A percentile compares a stretch with the other conserved stretches of the same genome.
Conservation (phyloP, 73 alveolate genomes). For the Paramecium caudatum region DNA sequence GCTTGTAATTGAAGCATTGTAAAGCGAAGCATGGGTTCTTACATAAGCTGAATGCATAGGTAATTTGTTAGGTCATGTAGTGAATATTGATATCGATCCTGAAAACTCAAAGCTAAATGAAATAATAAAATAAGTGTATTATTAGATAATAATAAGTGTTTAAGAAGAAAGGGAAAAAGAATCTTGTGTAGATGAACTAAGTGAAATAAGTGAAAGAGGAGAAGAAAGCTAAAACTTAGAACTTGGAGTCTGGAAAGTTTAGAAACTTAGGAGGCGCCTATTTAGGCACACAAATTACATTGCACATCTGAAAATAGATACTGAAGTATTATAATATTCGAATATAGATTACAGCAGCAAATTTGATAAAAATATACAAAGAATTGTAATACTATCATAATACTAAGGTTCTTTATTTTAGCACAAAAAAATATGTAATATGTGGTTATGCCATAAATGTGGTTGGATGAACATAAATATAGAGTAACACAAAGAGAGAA, state of each 20-base stretch:
- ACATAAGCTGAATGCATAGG: slow-evolving; percentile 29
- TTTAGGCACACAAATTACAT: slow-evolving; percentile 28
- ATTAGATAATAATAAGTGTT: not conserved
- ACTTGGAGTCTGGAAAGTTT: not conserved
- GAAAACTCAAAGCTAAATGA: not conserved
- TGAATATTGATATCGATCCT: slow-evolving; percentile 37
- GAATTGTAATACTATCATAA: slow-evolving; percentile 1
- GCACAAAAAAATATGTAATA: slow-evolving; percentile 21
- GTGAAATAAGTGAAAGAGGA: slow-evolving; percentile 18
- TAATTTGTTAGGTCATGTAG: not conserved
- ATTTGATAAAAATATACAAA: slow-evolving; percentile 6
- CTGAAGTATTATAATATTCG: not conserved
- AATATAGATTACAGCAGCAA: not conserved
- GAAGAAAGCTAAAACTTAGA: not conserved
- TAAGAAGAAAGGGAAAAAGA: not conserved
- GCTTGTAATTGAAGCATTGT: not conserved
- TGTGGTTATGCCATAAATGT: slow-evolving; percentile 20
- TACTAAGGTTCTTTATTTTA: not conserved
- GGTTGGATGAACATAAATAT: not conserved
- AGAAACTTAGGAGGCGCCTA: slow-evolving; percentile 1
- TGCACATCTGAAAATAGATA: slow-evolving; percentile 39
- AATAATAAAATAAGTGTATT: slow-evolving; percentile 17
- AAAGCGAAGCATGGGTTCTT: not conserved
- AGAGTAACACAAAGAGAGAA: slow-evolving; percentile 1
- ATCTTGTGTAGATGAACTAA: not conserved